Evolutionary conservation across 768 basidiomycete genomes (phyloP).

Genomic region (Psilocybe sp.): DNA sequence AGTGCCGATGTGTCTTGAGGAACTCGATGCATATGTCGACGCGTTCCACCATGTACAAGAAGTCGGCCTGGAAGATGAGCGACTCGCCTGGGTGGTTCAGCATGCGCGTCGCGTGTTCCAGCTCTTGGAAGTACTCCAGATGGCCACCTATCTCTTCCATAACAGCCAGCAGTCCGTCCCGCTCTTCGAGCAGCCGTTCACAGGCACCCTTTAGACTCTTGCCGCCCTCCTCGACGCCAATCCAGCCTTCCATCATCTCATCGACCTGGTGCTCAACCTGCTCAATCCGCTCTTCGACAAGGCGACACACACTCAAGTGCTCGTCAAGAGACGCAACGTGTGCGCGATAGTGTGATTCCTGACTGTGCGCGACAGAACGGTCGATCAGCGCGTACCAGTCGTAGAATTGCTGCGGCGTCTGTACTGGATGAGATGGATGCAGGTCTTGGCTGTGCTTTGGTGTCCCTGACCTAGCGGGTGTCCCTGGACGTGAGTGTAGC

Average conservation of each 20-base stretch:
- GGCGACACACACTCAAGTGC: conserved; percentile 77
- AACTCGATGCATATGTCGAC: conserved; percentile 95
- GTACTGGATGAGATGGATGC: conserved; percentile 75
- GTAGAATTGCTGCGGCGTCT: conserved; percentile 93
- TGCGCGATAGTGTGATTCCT: conserved; percentile 88
- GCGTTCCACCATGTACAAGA: conserved; percentile 93
- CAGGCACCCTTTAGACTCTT: conserved; percentile 89
- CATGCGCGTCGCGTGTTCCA: conserved; percentile 91
- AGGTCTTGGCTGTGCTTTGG: conserved; percentile 23
- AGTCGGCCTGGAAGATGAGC: conserved; percentile 86
- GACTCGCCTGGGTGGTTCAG: conserved; percentile 92
- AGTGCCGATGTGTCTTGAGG: conserved; percentile 83
- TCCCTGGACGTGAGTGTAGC: conserved; percentile 38
- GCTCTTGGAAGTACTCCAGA: conserved; percentile 91
- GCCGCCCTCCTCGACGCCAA: conserved; percentile 90
- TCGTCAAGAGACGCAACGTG: conserved; percentile 76
- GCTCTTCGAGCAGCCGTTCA: conserved; percentile 84
- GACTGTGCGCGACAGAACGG: conserved; percentile 85
- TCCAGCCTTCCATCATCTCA: conserved; percentile 82
- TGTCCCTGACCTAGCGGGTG: conserved; percentile 24
- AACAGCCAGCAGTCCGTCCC: conserved; percentile 72
- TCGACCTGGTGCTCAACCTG: conserved; percentile 73
- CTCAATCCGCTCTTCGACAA: conserved; percentile 66
- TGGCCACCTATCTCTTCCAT: conserved; percentile 82
- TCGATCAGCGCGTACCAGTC: conserved; percentile 95